Percentiles rank a stretch among this genome's conserved stretches.
Evolutionary conservation across 2,329 filamentous ascomycete species (phyloP).

Genomic region (Pestalotiopsis sp.): DNA sequence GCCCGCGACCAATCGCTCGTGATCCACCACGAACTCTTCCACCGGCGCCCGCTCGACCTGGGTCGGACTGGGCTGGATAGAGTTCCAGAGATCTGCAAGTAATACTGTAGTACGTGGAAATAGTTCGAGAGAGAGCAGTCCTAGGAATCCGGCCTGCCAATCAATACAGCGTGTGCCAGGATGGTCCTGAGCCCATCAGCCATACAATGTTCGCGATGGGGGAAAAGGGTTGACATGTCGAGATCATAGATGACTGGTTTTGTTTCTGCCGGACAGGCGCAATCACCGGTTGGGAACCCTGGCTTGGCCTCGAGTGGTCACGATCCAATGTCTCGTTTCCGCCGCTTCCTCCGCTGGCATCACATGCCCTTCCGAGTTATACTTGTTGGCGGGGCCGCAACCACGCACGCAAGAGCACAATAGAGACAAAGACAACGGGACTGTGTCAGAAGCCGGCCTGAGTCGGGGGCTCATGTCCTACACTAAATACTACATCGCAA

Average conservation of each 20-base stretch:
- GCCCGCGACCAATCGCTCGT: neutral
- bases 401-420: neutral
- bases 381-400: conserved; percentile 1
- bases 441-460: neutral
- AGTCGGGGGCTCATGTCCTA: neutral
- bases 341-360: conserved; percentile 8
- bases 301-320: neutral
- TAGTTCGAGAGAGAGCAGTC: neutral
- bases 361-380: conserved; percentile 2
- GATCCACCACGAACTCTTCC: neutral
- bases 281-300: neutral
- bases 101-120: neutral
- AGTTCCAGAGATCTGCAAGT: neutral
- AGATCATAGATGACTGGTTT: neutral
- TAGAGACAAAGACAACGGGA: neutral
- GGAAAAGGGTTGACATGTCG: neutral
- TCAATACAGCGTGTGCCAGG: neutral
- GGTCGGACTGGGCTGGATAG: neutral
- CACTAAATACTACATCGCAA: neutral
- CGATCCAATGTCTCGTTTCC: conserved; percentile 2
- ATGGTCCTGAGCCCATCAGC: neutral
- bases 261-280: neutral
- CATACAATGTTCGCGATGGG: neutral
- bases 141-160: neutral
- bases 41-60: neutral